Evolutionary conservation across 805 yeast genomes (phyloP), one percentile per base, ranked within the genome.

Genomic region (Komagataella pastoris): DNA sequence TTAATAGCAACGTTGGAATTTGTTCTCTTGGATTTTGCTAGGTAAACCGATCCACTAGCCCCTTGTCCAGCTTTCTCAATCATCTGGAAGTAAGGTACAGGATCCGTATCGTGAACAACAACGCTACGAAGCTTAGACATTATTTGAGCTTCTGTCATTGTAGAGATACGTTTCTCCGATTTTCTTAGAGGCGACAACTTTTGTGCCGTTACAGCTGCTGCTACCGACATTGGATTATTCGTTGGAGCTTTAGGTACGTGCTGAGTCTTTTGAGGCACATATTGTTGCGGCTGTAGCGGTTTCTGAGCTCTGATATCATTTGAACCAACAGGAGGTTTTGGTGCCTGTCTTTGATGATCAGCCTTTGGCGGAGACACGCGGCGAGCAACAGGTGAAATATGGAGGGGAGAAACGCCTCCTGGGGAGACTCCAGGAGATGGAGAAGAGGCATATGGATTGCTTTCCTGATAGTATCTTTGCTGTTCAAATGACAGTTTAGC

Each of bases 11-110:
- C 97, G 59, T 84, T 83, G 12, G 30, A 36, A 43, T 76, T 70
- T 23, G 75, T 67, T 52, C 73, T 73, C 49, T 79, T 67, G 48
- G 84, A 76, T 61, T 80, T 82, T 0, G 97, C 97, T 49, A 89
- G 72, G 62, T 85, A 93, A 17, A 93, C 99, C 3, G 95, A 88
- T 17, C 99, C 99, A 56, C 90, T 80, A 0, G 99, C 99, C 61
- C 99, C 99, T 69, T 93, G 98, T 17, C 99, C 99, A 1, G 91
- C 93, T 57, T 84, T 83, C 62, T 83, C 88, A 54, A 86, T 75
- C 67, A 85, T 81, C 60, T 79, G 79, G 69, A 85, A 86, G 54
- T 76, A 76, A 46, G 88, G 84, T 6, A 88, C 74, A n/a, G 99
- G 99, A 67, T 93, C 96, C 47, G 79, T 76, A 59, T 77, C 80